Evolutionary conservation across 2,329 filamentous ascomycete species (phyloP), one percentile per base, ranked within the genome.

Genomic region (Simplicillium aogashimaense): DNA sequence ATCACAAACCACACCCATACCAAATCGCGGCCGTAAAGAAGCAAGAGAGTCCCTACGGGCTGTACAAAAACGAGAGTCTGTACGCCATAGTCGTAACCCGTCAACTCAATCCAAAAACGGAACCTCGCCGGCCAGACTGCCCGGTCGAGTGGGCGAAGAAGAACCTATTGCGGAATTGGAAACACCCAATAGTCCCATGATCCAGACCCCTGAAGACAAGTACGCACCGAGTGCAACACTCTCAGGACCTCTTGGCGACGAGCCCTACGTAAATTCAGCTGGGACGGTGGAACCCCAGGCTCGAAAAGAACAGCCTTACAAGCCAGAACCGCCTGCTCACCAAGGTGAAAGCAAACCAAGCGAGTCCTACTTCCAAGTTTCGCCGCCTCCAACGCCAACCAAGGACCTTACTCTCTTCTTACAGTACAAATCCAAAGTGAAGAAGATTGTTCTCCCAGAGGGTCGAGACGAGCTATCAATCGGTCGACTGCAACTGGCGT

Each of bases 401-500:
- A 95, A 95, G 56, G 88, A 95, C 50, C 70, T 98, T 38, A 97
- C 90, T 0, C 67, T 98, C 31, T 98, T 97, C 58, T 62, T 97
- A 45, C 90, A 97, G 61, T 95, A 97, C 66, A 95, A 94, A 58
- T 92, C 84, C 51, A 92, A 92, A 57, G 89, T 97, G 51, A 97
- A 95, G 64, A 97, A 97, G 59, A 94, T 94, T 56, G 79, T 95
- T 13, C 74, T 97, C 29, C 67, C 86, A 1, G 88, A 94, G 57
- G 90, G 90, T 1, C 81, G 82, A 49, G 80, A 81, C 28, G 87
- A 90, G 46, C 70, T 98, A 10, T 90, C 86, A 3, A 82, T 95
- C 43, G 88, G 88, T 1, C 78, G 89, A 17, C 63, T 98, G 43
- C 90, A 98, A 59, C 73, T 98, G 20, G 90, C 92, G 1, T 98